Percentiles rank a stretch among this genome's conserved stretches.
These are phyloP conservation scores for Yarrowia bubula DNA, from an alignment of 805 yeast genomes.

Conservation along the genomic window DNA sequence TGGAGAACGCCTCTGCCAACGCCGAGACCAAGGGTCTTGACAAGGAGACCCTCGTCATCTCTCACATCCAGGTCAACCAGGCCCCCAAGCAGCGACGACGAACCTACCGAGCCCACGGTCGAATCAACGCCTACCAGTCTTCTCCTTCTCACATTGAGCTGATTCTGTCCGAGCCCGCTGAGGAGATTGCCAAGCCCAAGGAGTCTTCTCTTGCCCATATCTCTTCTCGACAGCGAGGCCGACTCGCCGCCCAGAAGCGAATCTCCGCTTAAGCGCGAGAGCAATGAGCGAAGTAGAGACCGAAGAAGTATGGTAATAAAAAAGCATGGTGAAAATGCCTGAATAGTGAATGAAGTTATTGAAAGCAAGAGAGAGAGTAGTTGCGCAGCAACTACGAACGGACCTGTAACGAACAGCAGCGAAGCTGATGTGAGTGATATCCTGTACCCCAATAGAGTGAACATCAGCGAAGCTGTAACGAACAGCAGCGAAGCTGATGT, in stretches of 20 bases:
- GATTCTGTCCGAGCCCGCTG: constrained; percentile 92
- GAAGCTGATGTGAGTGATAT: too few species aligned
- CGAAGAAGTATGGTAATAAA: background rate
- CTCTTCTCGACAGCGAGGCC: constrained; percentile 89
- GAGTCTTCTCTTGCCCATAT: constrained; percentile 67
- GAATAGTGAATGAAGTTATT: constrained; percentile 13
- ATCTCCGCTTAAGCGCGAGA: constrained; percentile 20
- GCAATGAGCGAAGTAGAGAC: too few species aligned
- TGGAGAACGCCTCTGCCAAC: constrained; percentile 97
- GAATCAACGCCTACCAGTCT: constrained; percentile 98
- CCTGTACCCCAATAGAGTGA: too few species aligned
- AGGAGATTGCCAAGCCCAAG: constrained; percentile 86
- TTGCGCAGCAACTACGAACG: too few species aligned
- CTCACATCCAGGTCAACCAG: constrained; percentile 99
- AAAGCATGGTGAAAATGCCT: constrained; percentile 1
- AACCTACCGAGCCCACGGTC: constrained; percentile 99
- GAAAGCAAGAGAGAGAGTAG: too few species aligned
- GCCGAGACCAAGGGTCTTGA: constrained; percentile 99
- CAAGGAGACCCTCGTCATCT: constrained; percentile 85
- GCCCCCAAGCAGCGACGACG: constrained; percentile 99
- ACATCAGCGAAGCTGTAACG: too few species aligned
- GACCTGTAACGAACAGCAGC: too few species aligned
- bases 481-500: too few species aligned
- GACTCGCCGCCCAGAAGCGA: constrained; percentile 80
- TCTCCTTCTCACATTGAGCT: constrained; percentile 99